Base-by-base conservation (phyloP, 106 monocot species). In the Cymbidium sinense region DNA sequence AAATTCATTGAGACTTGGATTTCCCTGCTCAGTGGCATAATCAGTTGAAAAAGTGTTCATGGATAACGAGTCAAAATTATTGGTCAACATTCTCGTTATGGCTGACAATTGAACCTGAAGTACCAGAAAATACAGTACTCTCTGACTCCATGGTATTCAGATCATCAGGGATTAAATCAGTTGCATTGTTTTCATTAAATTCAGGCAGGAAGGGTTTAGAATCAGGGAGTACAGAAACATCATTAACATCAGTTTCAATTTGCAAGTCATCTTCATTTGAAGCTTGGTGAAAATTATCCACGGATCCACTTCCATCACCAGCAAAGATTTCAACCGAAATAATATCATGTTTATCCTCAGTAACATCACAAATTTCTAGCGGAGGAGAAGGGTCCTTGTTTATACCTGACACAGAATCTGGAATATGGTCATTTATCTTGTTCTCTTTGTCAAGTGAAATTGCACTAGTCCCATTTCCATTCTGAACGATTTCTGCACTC, bases 401-500 rank as follows among this genome's bases (percentile, higher is more conserved):
- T 78, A 34, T 82, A 84, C 87, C 85, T 84, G 89, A 75, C 47
- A 83, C 77, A 77, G 43, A 64, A 39, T 83, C 82, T 43, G 79
- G 43, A 64, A 61, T 54, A 25, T 35, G 1, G 70, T 80, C 69
- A 47, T 50, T 36, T 77, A 51, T 75, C 43, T 64, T 69, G 64
- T 41, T 80, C 64, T 80, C 79, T 37, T 80, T 78, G 2, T 79
- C 78, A 20, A 44, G 33, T 69, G 64, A 41, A 35, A 65, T 20
- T 51, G 20, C 27, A 74, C 50, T 74, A 41, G 52, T 34, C 13
- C 82, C 77, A 39, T 83, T 64, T 50, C 35, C 74, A 64, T 30
- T 50, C 21, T 80, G 47, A 79, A 84, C 85, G 80, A 35, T 62
- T 74, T 83, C 43, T 36, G 30, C 55, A 70, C 29, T 76, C 47